Conservation (phyloP, 2,329 filamentous ascomycete genomes). For the Fusarium agapanthi region DNA sequence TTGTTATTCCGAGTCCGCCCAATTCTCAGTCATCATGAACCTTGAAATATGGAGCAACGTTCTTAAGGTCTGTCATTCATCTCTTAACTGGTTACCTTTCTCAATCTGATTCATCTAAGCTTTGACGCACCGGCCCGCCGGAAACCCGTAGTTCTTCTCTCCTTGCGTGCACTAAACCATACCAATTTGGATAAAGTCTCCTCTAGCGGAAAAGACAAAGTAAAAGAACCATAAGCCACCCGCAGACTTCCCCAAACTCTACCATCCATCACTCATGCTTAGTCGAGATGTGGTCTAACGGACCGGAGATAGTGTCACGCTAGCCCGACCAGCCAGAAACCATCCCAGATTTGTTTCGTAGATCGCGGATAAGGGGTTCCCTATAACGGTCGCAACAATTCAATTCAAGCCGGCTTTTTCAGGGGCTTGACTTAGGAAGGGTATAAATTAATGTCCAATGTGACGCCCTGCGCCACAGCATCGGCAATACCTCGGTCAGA, state of each 20-base stretch:
- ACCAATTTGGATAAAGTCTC: fast-evolving
- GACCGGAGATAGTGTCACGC: background rate
- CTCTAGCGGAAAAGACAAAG: background rate
- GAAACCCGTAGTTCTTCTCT: fast-evolving
- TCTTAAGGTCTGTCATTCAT: fast-evolving
- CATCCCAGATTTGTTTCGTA: background rate
- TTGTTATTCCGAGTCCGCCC: background rate
- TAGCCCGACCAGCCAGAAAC: background rate
- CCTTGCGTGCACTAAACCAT: fast-evolving
- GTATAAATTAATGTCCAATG: too few species aligned
- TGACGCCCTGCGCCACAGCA: too few species aligned
- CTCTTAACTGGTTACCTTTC: fast-evolving
- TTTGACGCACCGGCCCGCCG: background rate
- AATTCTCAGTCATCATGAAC: fast-evolving
- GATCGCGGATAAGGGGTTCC: background rate
- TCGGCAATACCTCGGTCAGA: too few species aligned
- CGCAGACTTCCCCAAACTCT: background rate
- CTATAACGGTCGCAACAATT: too few species aligned
- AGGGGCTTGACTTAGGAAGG: too few species aligned
- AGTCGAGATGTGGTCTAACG: background rate
- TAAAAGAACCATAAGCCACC: background rate
- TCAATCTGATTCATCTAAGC: background rate
- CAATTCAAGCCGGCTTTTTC: too few species aligned
- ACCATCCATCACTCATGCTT: background rate
- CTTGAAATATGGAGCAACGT: background rate